Percentiles rank a stretch among this genome's conserved stretches.
phyloP scores from a whole-genome alignment of 805 yeast genomes.

The Scheffersomyces stipitis region DNA sequence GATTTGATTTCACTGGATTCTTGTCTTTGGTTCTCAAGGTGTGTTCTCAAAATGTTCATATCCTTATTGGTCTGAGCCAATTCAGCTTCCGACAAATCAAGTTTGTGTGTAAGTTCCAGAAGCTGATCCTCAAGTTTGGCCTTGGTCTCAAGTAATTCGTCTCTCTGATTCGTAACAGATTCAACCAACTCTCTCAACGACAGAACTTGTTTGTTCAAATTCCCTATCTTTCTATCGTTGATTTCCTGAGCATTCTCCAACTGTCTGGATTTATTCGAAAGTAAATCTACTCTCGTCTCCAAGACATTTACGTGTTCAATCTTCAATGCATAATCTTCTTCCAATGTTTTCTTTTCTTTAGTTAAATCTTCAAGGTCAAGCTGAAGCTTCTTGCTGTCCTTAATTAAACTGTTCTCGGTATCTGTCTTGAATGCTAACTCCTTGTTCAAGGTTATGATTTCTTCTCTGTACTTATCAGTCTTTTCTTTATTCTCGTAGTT shows the following conservation, averaged over 20 bases:
- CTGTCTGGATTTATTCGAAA: slow-evolving; percentile 25
- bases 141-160: slow-evolving; percentile 47
- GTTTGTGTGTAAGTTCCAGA: slow-evolving; percentile 20
- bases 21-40: slow-evolving; percentile 30
- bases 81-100: slow-evolving; percentile 23
- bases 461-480: slow-evolving; percentile 48
- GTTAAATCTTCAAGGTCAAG: slow-evolving; percentile 54
- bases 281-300: slow-evolving; percentile 27
- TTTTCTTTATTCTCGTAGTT: slow-evolving; percentile 40
- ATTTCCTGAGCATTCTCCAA: slow-evolving; percentile 35
- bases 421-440: slow-evolving; percentile 57
- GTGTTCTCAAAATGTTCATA: slow-evolving; percentile 31
- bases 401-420: slow-evolving; percentile 64
- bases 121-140: slow-evolving; percentile 32
- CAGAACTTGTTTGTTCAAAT: slow-evolving; percentile 48
- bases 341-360: slow-evolving; percentile 24
- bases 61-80: slow-evolving; percentile 29
- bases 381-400: slow-evolving; percentile 59
- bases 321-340: slow-evolving; percentile 33
- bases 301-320: slow-evolving; percentile 42
- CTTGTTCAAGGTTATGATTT: slow-evolving; percentile 52
- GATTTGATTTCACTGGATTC: slow-evolving; percentile 32
- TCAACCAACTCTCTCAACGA: slow-evolving; percentile 59
- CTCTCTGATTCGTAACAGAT: slow-evolving; percentile 63
- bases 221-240: slow-evolving; percentile 36